Base-by-base conservation (phyloP, 1,284 basidiomycete genomes). In the Amylostereum chailletii region DNA sequence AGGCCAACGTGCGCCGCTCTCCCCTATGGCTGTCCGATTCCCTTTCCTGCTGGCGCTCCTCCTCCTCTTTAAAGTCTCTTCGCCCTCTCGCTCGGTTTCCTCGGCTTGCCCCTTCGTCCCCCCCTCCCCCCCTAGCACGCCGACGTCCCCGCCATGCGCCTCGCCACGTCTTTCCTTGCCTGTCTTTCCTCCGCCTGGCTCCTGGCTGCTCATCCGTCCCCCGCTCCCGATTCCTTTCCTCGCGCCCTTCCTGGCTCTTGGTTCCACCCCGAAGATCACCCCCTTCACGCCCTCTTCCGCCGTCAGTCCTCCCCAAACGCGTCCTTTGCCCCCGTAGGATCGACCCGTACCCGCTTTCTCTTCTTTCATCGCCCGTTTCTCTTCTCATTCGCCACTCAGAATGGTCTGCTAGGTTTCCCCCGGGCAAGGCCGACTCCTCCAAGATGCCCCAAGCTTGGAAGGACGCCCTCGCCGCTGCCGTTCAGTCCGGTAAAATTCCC, bases 401-500 rank as follows among this genome's bases (percentile, higher is more conserved):
- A 43, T 88, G 85, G 86, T 57, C 70, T 7, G 70, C 71, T 7
- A 70, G 69, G 2, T 87, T 73, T 60, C 82, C 82, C 27, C 34
- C 51, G 3, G 56, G 53, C 26, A 58, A 64, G 26, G 74, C 76
- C 9, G 71, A 77, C 59, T 58, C 71, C 1, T 60, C 60, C 29
- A 52, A 62, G 5, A 70, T 84, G 52, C 84, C 88, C 5, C 59
- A 70, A 50, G 67, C 66, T 41, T 93, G 90, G 90, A 62, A 76
- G 34, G 71, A 79, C 58, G 85, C 86, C 7, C 72, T 90, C 57
- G 71, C 77, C 52, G 69, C 66, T 2, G 87, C 86, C 30, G 71
- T 83, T 39, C 59, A 70, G 10, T 77, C 80, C 5, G 86, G 86
- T 43, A 78, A 77, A 56, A 89, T 93, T 45, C 90, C 90, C 9